Base-by-base conservation (phyloP, 164 flowering plant species). In the Chimonanthus salicifolius region DNA sequence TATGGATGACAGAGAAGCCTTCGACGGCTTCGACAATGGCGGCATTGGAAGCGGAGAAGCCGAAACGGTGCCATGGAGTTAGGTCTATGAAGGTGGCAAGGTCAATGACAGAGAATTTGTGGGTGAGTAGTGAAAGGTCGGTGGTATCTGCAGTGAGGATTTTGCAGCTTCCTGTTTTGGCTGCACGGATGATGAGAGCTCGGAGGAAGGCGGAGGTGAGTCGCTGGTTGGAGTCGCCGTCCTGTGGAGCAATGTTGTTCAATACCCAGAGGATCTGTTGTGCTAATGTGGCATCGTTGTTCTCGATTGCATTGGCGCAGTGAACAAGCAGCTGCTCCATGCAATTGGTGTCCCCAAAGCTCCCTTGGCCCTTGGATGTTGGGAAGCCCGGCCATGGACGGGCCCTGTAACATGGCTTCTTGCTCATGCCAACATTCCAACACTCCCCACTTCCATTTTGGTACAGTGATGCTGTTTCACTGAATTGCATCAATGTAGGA, bases 221-320 rank as follows among this genome's bases (percentile, higher is more conserved):
- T 44, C 99, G 94, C 73, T 93, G 97, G 62, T 82, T 93, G 13
- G 97, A 87, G 82, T 91, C 97, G 2, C 99, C 99, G 68, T 95
- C 98, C 0, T 91, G 90, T 0, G 89, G 82, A 3, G 99, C 99
- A 6, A 88, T 88, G 80, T 92, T 93, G 88, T 95, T 90, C 9
- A 95, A 86, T 45, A 95, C 99, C 99, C 99, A 95, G 2, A 93
- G 82, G 83, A 93, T 88, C 71, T 95, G 99, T 67, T 95, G 98
- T 13, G 97, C 87, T 16, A 92, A 81, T 50, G 98, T 91, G 47
- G 92, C 87, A 78, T 95, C 98, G 81, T 92, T 93, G 83, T 73
- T 82, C 16, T 95, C 97, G 48, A 95, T 89, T 4, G 98, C 99
- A 50, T 78, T 86, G 7, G 99, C 99, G 73, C 99, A 95, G 82